A percentile compares a stretch with the other conserved stretches of the same genome.
phyloP scores from a whole-genome alignment of 768 basidiomycete genomes.

The Glaciozyma antarctica region DNA sequence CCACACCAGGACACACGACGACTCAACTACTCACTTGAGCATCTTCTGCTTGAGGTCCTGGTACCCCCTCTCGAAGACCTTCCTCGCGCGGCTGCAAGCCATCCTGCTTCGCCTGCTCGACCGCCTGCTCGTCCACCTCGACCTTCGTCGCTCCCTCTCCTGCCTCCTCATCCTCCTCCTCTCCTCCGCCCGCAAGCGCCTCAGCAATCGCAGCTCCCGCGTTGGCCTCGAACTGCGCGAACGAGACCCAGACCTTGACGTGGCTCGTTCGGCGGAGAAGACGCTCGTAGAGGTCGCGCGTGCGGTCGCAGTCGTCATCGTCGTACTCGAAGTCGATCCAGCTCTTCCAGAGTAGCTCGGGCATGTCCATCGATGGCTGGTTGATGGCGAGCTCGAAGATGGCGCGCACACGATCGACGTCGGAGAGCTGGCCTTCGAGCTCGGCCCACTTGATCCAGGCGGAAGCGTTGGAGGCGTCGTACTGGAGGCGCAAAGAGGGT shows the following conservation, averaged over 20 bases:
- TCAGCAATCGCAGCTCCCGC: constrained; percentile 32
- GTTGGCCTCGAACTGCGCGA: constrained; percentile 75
- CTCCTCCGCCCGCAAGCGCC: constrained; percentile 44
- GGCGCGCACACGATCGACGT: constrained; percentile 76
- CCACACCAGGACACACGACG: too few relatives aligned
- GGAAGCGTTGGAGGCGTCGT: constrained; percentile 77
- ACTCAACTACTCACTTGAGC: constrained; percentile 77
- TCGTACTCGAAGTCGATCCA: constrained; percentile 95
- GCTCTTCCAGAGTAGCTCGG: constrained; percentile 85
- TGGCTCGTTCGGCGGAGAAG: constrained; percentile 77
- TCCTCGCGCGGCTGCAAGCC: constrained; percentile 50
- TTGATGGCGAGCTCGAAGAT: constrained; percentile 87
- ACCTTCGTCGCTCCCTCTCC: constrained; percentile 43
- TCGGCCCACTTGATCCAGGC: constrained; percentile 97
- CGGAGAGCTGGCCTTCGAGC: constrained; percentile 75
- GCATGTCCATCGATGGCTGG: constrained; percentile 82
- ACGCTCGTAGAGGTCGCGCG: constrained; percentile 78
- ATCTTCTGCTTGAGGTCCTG: constrained; percentile 70
- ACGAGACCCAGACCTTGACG: constrained; percentile 95
- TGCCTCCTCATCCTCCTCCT: constrained; percentile 65
- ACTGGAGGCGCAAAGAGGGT: constrained; percentile 44
- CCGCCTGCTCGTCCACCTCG: constrained; percentile 33
- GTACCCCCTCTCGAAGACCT: constrained; percentile 78
- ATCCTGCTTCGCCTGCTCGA: constrained; percentile 30
- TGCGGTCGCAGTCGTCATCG: constrained; percentile 79